Conservation (phyloP, 164 flowering plant species). For the Tetracentron sinense region DNA sequence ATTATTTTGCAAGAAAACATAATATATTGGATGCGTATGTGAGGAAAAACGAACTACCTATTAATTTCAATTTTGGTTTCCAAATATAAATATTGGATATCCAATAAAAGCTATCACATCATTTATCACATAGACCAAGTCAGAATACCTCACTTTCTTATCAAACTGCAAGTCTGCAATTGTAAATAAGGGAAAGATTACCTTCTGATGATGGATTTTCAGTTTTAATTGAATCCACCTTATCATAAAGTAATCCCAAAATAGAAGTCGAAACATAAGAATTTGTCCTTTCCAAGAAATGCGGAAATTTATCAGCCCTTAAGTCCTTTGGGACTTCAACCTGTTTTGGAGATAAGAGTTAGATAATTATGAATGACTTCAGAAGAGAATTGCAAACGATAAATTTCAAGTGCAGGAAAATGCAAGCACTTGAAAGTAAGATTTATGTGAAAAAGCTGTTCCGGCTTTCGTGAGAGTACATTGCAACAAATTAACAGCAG, state of each 20-base stretch:
- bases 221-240: constrained; percentile 23
- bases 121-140: no score
- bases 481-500: not conserved
- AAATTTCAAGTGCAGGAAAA: not conserved
- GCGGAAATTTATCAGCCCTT: constrained; percentile 53
- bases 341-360: constrained; percentile 30
- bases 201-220: constrained; percentile 21
- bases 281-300: constrained; percentile 44
- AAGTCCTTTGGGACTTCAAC: constrained; percentile 45
- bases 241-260: constrained; percentile 64
- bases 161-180: no score
- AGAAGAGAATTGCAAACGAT: not conserved
- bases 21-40: no score
- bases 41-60: no score
- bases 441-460: not conserved
- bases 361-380: not conserved
- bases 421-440: no score
- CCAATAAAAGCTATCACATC: no score
- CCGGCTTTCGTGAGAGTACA: not conserved
- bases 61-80: no score
- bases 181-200: constrained; percentile 10
- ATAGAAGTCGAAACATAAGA: constrained; percentile 50
- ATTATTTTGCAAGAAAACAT: no score
- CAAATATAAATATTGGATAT: no score
- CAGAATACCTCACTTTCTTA: no score